A percentile compares a stretch with the other conserved stretches of the same genome.
phyloP scores from a whole-genome alignment of 305 asterid species.

The Ruellia speciosa region DNA sequence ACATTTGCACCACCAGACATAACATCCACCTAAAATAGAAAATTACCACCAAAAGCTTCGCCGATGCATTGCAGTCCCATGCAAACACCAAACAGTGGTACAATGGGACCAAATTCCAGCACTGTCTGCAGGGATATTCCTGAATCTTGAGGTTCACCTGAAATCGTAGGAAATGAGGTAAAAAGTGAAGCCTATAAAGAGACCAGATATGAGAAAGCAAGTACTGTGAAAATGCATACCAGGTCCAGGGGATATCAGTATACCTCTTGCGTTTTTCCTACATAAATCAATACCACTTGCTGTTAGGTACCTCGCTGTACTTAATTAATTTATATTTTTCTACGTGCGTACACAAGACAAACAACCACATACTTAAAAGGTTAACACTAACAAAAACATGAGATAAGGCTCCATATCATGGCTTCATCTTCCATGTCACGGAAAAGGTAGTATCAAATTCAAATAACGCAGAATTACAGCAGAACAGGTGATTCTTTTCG shows the following conservation, averaged over 20 bases:
- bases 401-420: neutral
- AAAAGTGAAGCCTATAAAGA: neutral
- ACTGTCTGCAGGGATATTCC: slow-evolving; percentile 93
- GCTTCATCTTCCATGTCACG: slow-evolving; percentile 1
- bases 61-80: slow-evolving; percentile 99
- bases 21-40: slow-evolving; percentile 5
- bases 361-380: neutral
- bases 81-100: slow-evolving; percentile 94
- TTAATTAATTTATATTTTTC: too few relatives aligned
- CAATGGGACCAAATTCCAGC: slow-evolving; percentile 70
- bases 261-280: slow-evolving; percentile 90
- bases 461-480: slow-evolving; percentile 2
- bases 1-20: neutral
- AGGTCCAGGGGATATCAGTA: slow-evolving; percentile 93
- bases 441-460: slow-evolving; percentile 1
- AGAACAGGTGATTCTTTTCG: neutral
- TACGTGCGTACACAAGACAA: too few relatives aligned
- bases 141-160: slow-evolving; percentile 90
- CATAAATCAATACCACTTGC: slow-evolving; percentile 19
- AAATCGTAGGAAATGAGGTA: slow-evolving; percentile 10
- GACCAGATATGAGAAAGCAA: slow-evolving; percentile 2
- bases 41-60: slow-evolving; percentile 97
- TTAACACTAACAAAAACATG: slow-evolving; percentile 9
- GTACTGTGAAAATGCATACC: slow-evolving; percentile 35
- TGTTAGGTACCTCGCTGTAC: neutral